A percentile compares a stretch with the other conserved stretches of the same genome.
phyloP scores from a whole-genome alignment of 345 rosid genomes.

The Pugionium cornutum region DNA sequence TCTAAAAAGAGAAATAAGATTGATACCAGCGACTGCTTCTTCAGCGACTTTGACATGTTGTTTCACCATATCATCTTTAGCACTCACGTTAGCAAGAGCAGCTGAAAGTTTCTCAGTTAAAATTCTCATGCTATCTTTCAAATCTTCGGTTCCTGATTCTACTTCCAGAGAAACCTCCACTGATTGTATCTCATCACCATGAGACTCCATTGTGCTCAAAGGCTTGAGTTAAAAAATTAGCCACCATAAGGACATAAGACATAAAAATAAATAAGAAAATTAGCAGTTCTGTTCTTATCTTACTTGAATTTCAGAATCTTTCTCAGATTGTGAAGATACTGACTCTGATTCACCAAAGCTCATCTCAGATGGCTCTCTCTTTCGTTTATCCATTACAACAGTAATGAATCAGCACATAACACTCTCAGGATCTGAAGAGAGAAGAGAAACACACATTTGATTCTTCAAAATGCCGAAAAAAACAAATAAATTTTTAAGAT shows the following conservation, averaged over 20 bases:
- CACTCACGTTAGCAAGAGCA: constrained; percentile 75
- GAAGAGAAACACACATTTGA: constrained; percentile 11
- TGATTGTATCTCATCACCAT: constrained; percentile 46
- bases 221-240: constrained; percentile 46
- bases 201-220: constrained; percentile 51
- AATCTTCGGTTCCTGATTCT: constrained; percentile 47
- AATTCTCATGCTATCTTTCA: constrained; percentile 47
- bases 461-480: constrained; percentile 14
- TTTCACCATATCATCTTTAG: constrained; percentile 85
- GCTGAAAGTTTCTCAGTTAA: constrained; percentile 78
- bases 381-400: constrained; percentile 72
- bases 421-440: constrained; percentile 46
- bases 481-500: constrained; percentile 29
- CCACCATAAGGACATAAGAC: not conserved
- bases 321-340: constrained; percentile 67
- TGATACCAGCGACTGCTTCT: constrained; percentile 94
- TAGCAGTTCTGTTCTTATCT: constrained; percentile 10
- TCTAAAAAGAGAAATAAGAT: not conserved
- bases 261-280: not conserved
- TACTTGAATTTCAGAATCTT: constrained; percentile 76
- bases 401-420: constrained; percentile 40
- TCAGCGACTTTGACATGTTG: constrained; percentile 95
- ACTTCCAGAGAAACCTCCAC: constrained; percentile 57
- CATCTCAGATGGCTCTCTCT: constrained; percentile 71
- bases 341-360: constrained; percentile 78